Evolutionary conservation across 176 grass and related monocot species (phyloP).

Genomic region (Coix lacrymajobi): DNA sequence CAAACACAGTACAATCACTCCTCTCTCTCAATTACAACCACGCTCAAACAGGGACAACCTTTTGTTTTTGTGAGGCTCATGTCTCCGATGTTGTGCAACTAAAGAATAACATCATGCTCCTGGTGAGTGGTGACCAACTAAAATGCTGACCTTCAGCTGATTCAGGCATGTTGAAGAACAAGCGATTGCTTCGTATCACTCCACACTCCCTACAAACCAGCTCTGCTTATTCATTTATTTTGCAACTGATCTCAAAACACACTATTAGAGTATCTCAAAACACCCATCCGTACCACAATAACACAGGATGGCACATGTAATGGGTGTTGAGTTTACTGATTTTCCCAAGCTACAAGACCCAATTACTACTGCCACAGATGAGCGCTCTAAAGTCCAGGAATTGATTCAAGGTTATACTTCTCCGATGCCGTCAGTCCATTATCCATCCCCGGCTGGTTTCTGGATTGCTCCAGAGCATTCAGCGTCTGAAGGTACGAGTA

Average conservation of each 20-base stretch:
- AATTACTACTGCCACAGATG: background rate
- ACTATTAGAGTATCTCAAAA: background rate
- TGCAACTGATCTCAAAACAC: background rate
- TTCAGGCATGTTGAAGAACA: background rate
- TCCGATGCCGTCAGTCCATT: conserved; percentile 32
- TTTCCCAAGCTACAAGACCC: background rate
- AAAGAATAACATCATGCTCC: too few relatives aligned
- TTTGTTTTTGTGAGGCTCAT: too few relatives aligned
- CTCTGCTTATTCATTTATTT: background rate
- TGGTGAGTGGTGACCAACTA: too few relatives aligned
- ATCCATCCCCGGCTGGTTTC: conserved; percentile 22
- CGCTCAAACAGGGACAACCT: too few relatives aligned
- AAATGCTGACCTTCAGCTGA: background rate
- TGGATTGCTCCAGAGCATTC: conserved; percentile 43
- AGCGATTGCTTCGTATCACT: background rate
- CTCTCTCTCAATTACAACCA: too few relatives aligned
- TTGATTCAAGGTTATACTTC: conserved; percentile 84
- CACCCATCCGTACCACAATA: background rate
- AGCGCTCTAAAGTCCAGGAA: conserved; percentile 68
- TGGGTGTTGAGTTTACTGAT: background rate
- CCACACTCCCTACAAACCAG: background rate
- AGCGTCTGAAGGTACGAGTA: conserved; percentile 62
- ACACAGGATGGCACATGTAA: background rate
- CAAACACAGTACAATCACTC: too few relatives aligned
- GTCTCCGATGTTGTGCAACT: too few relatives aligned